Evolutionary conservation across 2,329 filamentous ascomycete species (phyloP), one percentile per base, ranked within the genome.

Genomic region (Lachnellula cervina): DNA sequence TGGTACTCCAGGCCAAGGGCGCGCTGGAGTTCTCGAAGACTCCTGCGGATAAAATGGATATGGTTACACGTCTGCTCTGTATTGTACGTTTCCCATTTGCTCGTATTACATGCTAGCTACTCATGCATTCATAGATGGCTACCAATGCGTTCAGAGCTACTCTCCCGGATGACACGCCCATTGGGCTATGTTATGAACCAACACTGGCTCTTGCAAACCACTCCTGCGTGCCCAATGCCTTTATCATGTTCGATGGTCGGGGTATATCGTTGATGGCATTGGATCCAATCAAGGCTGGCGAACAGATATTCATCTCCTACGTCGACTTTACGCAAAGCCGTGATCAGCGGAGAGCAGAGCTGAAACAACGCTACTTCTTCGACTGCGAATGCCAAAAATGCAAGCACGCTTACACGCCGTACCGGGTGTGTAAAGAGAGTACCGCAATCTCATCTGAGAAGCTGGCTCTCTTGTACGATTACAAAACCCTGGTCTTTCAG

Each of bases 291-390:
- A 63, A 72, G 14, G 65, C 72, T 34, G 81, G 76, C 7, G 77
- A 84, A 25, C 80, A 85, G 69, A 76, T 86, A 52, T 76, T 79
- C 55, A 82, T 86, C 35, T 83, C 81, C 1, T 86, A 86, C 61
- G 80, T 82, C 37, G 81, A 83, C 79, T 69, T 57, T 73, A 66
- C 19, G 25, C 34, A 56, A 19, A 40, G 46, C 6, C 45, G 54
- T 8, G 50, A 59, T 25, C 28, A 51, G 5, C 56, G 62, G n/a
- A 47, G 46, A 51, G 21, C 25, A 19, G 57, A 59, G 46, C 52
- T 68, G 9, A 49, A 57, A 50, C 48, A 61, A 21, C 54, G 60
- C 9, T 68, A 66, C 34, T 67, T 64, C 54, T 68, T 68, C 51
- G 52, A 49, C 3, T 68, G 66, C 49, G 43, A 59, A 5, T 68